Percentiles rank a stretch among this genome's conserved stretches.
These are phyloP conservation scores for Phytophthora cajani DNA, from an alignment of 352 stramenopile genomes.

Conservation along the genomic window DNA sequence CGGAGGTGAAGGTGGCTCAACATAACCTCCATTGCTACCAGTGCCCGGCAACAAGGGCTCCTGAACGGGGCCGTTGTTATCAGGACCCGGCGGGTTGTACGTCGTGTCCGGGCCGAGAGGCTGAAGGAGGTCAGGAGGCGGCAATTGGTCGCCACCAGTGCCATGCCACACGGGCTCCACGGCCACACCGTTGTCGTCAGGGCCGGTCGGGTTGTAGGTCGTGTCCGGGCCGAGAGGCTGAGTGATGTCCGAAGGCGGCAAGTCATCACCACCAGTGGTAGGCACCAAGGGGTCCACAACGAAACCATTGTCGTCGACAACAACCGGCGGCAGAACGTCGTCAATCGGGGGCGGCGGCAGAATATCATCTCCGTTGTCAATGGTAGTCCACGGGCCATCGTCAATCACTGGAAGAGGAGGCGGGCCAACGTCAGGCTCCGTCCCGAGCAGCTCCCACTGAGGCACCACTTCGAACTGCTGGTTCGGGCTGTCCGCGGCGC, in stretches of 20 bases:
- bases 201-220: not conserved
- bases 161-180: not conserved
- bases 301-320: not conserved
- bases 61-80: too few species aligned
- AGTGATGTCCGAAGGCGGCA: not conserved
- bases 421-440: not conserved
- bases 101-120: not conserved
- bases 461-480: slow-evolving; percentile 32
- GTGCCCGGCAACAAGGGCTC: too few species aligned
- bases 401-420: slow-evolving; percentile 7
- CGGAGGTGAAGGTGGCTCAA: too few species aligned
- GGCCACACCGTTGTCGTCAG: not conserved
- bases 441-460: slow-evolving; percentile 3
- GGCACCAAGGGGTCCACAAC: not conserved
- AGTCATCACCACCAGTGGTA: not conserved
- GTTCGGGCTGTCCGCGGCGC: slow-evolving; percentile 18
- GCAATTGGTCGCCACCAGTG: not conserved
- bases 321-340: slow-evolving; percentile 2
- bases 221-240: not conserved
- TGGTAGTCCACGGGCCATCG: not conserved
- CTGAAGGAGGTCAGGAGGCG: not conserved
- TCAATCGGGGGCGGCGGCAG: not conserved
- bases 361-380: slow-evolving; percentile 9
- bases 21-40: too few species aligned
- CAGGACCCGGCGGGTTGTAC: too few species aligned